Evolutionary conservation across 306 rosid species (phyloP).

Genomic region (Dalbergia oliveri): DNA sequence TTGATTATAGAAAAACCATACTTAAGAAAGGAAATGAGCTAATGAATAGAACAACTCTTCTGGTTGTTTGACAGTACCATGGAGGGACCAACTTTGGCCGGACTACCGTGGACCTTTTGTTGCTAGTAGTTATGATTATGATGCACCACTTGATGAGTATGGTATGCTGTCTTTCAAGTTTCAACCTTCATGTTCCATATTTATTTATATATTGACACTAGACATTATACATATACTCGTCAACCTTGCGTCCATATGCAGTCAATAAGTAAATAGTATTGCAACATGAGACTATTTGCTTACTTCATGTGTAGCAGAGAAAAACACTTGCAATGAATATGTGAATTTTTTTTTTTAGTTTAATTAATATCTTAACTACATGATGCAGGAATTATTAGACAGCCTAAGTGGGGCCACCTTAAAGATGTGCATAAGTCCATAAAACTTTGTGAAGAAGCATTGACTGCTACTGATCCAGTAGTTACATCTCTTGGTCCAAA

Average conservation of each 20-base stretch:
- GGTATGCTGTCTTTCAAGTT: constrained; percentile 60
- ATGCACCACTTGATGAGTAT: constrained; percentile 95
- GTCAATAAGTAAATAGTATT: not conserved
- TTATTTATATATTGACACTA: no score
- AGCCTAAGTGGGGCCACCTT: constrained; percentile 98
- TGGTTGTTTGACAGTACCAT: constrained; percentile 74
- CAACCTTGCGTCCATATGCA: no score
- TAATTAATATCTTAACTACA: constrained; percentile 18
- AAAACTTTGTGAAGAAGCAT: constrained; percentile 84
- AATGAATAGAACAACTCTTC: constrained; percentile 43
- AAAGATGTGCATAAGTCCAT: constrained; percentile 86
- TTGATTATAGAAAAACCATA: no score
- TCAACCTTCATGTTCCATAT: not conserved
- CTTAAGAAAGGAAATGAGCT: not conserved
- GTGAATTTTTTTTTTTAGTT: not conserved
- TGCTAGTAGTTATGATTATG: constrained; percentile 92
- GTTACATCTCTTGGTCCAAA: constrained; percentile 72
- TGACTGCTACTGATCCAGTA: constrained; percentile 80
- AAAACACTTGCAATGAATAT: not conserved
- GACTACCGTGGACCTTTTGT: constrained; percentile 83
- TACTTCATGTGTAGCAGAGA: constrained; percentile 1
- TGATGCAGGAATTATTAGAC: constrained; percentile 81
- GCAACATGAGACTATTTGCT: constrained; percentile 4
- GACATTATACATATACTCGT: no score
- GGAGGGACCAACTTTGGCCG: constrained; percentile 97